Percentiles rank a stretch among this genome's conserved stretches.
Conservation (phyloP, 2,329 filamentous ascomycete genomes). For the Beauveria sp. region DNA sequence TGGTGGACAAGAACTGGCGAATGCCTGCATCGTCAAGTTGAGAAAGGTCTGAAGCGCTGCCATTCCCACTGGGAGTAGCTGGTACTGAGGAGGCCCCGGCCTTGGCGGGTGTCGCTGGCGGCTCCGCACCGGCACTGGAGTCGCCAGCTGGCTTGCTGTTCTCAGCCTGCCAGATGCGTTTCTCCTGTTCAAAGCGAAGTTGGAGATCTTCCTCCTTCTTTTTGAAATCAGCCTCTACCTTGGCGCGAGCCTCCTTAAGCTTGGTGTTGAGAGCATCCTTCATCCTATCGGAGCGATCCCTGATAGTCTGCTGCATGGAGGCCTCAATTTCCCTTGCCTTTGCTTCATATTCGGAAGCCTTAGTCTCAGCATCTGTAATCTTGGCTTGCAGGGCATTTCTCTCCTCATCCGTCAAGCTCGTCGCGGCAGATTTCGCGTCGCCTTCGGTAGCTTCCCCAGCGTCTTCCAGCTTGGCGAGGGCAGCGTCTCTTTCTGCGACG, state of each 20-base stretch:
- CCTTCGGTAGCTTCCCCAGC: constrained; percentile 21
- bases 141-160: constrained; percentile 24
- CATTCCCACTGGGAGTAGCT: constrained; percentile 27
- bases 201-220: constrained; percentile 46
- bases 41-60: constrained; percentile 32
- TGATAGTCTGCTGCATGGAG: constrained; percentile 51
- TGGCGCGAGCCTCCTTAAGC: constrained; percentile 55
- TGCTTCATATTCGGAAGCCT: constrained; percentile 55
- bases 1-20: constrained; percentile 48
- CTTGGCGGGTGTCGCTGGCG: constrained; percentile 25
- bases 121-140: constrained; percentile 13
- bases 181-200: constrained; percentile 54
- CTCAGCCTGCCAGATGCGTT: constrained; percentile 54
- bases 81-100: constrained; percentile 25
- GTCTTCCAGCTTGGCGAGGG: constrained; percentile 34
- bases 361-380: constrained; percentile 52
- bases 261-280: constrained; percentile 61
- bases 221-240: constrained; percentile 44
- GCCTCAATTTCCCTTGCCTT: constrained; percentile 59
- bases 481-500: constrained; percentile 57
- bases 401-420: constrained; percentile 46
- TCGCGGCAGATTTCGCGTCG: constrained; percentile 13
- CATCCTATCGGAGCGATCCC: constrained; percentile 61
- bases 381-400: constrained; percentile 54
- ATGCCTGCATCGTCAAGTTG: constrained; percentile 48